Percentiles rank a stretch among this genome's conserved stretches.
phyloP scores from a whole-genome alignment of 2,329 filamentous ascomycete genomes.

The Colletotrichum tropicicola region DNA sequence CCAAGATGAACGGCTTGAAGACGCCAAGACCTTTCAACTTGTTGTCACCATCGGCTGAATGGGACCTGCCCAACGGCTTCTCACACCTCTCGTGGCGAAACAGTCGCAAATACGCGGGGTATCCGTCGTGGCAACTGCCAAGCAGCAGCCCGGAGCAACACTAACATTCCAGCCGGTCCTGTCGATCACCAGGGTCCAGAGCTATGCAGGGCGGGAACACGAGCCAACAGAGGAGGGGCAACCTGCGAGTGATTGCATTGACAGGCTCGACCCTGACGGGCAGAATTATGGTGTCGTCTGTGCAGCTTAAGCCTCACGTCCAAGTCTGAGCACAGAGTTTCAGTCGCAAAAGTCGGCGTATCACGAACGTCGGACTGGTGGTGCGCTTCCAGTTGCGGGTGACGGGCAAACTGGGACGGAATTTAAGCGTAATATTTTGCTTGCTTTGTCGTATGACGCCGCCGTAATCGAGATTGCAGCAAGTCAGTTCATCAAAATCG shows the following conservation, averaged over 20 bases:
- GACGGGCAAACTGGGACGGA: neutral
- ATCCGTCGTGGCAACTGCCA: no score
- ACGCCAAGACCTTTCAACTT: no score
- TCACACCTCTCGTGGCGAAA: no score
- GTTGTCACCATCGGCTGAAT: no score
- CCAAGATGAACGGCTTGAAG: neutral
- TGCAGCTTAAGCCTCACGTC: slow-evolving; percentile 12
- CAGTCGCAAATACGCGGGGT: no score
- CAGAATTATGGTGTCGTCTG: slow-evolving; percentile 6
- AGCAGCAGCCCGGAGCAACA: neutral
- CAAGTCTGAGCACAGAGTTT: slow-evolving; percentile 13
- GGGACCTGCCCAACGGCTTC: no score
- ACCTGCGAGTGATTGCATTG: neutral
- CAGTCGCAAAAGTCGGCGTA: slow-evolving; percentile 1
- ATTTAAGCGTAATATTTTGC: neutral
- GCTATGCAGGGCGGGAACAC: neutral
- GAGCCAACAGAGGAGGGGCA: neutral
- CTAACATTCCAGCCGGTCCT: neutral
- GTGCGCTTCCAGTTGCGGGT: neutral
- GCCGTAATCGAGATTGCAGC: neutral
- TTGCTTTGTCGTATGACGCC: neutral
- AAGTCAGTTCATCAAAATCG: neutral
- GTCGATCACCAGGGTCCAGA: neutral
- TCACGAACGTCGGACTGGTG: neutral
- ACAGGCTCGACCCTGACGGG: neutral